Evolutionary conservation across 2,329 filamentous ascomycete species (phyloP).

Genomic region (Pseudofabraea citricarpa): DNA sequence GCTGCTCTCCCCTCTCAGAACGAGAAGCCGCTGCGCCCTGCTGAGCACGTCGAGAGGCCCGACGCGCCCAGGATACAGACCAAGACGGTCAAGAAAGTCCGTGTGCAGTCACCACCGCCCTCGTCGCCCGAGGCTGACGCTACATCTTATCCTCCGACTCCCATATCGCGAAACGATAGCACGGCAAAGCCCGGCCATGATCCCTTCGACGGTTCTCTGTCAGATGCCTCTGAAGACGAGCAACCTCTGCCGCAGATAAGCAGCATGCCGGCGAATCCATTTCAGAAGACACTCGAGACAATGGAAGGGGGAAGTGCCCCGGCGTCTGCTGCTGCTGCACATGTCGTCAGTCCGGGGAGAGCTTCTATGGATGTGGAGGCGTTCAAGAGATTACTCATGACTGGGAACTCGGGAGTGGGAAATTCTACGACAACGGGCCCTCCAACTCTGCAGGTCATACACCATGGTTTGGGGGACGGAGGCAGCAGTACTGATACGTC

Average conservation of each 20-base stretch:
- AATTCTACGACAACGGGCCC: constrained; percentile 23
- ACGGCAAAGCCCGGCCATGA: constrained; percentile 17
- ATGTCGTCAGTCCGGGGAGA: constrained; percentile 26
- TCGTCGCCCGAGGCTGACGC: constrained; percentile 29
- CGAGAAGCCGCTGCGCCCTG: constrained; percentile 1
- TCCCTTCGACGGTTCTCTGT: constrained; percentile 27
- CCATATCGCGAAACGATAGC: constrained; percentile 24
- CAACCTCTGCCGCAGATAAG: constrained; percentile 13
- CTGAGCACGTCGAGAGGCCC: constrained; percentile 5
- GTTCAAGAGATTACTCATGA: constrained; percentile 72
- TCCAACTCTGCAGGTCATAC: constrained; percentile 23
- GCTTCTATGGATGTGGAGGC: constrained; percentile 68
- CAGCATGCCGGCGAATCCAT: constrained; percentile 44
- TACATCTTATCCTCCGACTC: constrained; percentile 24
- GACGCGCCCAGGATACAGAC: constrained; percentile 19
- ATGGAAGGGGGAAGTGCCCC: constrained; percentile 31
- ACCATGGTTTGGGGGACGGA: constrained; percentile 29
- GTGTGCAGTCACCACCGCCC: constrained; percentile 60
- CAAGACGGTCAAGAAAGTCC: constrained; percentile 63
- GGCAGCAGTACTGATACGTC: constrained; percentile 54
- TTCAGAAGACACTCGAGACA: constrained; percentile 50
- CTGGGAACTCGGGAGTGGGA: constrained; percentile 51
- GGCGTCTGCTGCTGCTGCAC: constrained; percentile 9
- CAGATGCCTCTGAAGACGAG: constrained; percentile 25
- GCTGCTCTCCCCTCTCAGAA: constrained; percentile 8